Percentiles rank a stretch among this genome's conserved stretches.
Evolutionary conservation across 2,329 filamentous ascomycete genomes (phyloP).

Genomic region (Pseudonectria buxi): DNA sequence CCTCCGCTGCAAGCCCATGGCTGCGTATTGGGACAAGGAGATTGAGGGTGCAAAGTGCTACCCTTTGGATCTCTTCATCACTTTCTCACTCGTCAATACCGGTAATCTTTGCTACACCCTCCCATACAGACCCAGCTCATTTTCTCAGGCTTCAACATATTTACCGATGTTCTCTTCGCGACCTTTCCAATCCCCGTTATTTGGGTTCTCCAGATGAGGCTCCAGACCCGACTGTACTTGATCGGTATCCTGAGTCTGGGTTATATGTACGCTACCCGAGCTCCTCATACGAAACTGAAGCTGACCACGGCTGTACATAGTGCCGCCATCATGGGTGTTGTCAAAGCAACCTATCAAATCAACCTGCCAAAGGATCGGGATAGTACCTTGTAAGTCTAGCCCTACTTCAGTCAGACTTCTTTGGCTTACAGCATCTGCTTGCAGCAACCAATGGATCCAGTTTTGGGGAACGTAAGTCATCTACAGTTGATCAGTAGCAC

Average conservation of each 20-base stretch:
- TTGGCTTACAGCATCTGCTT: neutral
- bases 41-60: conserved; percentile 6
- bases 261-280: conserved; percentile 27
- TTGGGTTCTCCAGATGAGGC: conserved; percentile 33
- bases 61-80: conserved; percentile 4
- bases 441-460: conserved; percentile 19
- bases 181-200: conserved; percentile 36
- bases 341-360: conserved; percentile 33
- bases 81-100: conserved; percentile 8
- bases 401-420: neutral
- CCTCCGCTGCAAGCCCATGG: conserved; percentile 9
- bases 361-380: conserved; percentile 24
- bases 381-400: conserved; percentile 22
- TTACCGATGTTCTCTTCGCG: conserved; percentile 37
- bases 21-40: conserved; percentile 5
- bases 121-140: neutral
- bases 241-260: conserved; percentile 36
- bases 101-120: neutral
- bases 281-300: neutral
- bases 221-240: conserved; percentile 31
- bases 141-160: conserved; percentile 30
- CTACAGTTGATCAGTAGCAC: too few relatives aligned
- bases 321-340: conserved; percentile 32
- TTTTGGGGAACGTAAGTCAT: conserved; percentile 29
- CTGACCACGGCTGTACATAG: conserved; percentile 9